phyloP scores from a whole-genome alignment of 1,139 yeast genomes.

The Yamadazyma songkhlaensis region DNA sequence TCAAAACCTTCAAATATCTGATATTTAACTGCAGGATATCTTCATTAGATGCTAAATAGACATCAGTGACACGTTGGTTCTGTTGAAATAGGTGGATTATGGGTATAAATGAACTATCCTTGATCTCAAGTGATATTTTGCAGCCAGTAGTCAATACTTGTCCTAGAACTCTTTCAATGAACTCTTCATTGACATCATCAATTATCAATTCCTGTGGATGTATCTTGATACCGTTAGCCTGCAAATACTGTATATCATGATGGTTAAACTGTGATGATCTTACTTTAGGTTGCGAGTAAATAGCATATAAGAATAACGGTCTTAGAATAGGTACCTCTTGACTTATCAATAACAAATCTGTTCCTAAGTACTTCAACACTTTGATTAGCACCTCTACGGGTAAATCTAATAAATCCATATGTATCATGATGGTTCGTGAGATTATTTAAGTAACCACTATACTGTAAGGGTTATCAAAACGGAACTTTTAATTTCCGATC shows the following conservation, averaged over 20 bases:
- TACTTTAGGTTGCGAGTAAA: constrained; percentile 3
- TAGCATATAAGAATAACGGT: constrained; percentile 2
- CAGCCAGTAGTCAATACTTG: background rate
- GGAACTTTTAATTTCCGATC: too few relatives aligned
- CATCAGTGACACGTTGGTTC: constrained; percentile 1
- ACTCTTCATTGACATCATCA: background rate
- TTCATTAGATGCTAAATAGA: background rate
- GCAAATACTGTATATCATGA: constrained; percentile 15
- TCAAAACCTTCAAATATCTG: constrained; percentile 2
- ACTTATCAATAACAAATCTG: background rate
- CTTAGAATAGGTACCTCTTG: background rate
- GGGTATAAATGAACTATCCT: background rate
- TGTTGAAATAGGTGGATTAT: background rate
- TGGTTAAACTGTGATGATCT: background rate
- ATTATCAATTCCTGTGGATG: constrained; percentile 19
- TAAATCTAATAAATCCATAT: constrained; percentile 1
- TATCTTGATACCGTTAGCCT: constrained; percentile 15
- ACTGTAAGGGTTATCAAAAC: too few relatives aligned
- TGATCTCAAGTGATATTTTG: constrained; percentile 1
- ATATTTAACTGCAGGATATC: constrained; percentile 5
- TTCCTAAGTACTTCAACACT: background rate
- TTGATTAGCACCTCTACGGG: constrained; percentile 3
- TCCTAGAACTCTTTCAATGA: background rate
- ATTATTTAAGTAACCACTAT: too few relatives aligned
- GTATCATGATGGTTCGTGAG: too few relatives aligned